Conservation (phyloP, 345 rosid species). For the Nasturtium officinale region DNA sequence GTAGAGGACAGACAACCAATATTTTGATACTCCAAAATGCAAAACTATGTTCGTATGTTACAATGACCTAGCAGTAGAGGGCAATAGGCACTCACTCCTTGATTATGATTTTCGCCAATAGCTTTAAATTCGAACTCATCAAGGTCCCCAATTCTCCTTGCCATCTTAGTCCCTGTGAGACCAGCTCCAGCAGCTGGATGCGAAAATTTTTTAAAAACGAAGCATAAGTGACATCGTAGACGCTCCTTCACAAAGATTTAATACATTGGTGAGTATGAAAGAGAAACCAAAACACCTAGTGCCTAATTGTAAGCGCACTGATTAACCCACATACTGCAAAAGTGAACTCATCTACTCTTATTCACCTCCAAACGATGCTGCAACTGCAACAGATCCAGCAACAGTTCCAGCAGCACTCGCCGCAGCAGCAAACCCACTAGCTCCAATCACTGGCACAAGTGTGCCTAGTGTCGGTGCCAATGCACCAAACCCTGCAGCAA, state of each 20-base stretch:
- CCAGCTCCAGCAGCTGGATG: slow-evolving; percentile 97
- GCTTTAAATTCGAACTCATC: slow-evolving; percentile 93
- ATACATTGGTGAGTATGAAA: slow-evolving; percentile 21
- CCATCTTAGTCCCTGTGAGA: slow-evolving; percentile 96
- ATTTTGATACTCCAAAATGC: background rate
- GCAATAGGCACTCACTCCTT: slow-evolving; percentile 47
- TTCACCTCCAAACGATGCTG: slow-evolving; percentile 99
- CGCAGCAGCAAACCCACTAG: slow-evolving; percentile 95
- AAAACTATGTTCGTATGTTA: slow-evolving; percentile 12
- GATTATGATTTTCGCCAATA: slow-evolving; percentile 80
- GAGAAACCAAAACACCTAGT: slow-evolving; percentile 31
- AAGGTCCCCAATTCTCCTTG: slow-evolving; percentile 80
- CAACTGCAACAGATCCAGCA: slow-evolving; percentile 98
- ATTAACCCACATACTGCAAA: slow-evolving; percentile 18
- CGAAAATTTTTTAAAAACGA: background rate
- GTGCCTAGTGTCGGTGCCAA: slow-evolving; percentile 94
- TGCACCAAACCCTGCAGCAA: slow-evolving; percentile 95
- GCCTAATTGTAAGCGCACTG: slow-evolving; percentile 21
- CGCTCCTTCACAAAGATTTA: background rate
- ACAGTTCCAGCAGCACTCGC: slow-evolving; percentile 97
- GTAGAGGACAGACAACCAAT: background rate
- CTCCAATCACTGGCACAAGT: slow-evolving; percentile 91
- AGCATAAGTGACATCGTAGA: background rate
- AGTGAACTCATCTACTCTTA: slow-evolving; percentile 34
- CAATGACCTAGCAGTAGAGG: slow-evolving; percentile 9